These are phyloP conservation scores for Euphorbia neoarborescens DNA, from an alignment of 441 rosid genomes.

Conservation along the genomic window DNA sequence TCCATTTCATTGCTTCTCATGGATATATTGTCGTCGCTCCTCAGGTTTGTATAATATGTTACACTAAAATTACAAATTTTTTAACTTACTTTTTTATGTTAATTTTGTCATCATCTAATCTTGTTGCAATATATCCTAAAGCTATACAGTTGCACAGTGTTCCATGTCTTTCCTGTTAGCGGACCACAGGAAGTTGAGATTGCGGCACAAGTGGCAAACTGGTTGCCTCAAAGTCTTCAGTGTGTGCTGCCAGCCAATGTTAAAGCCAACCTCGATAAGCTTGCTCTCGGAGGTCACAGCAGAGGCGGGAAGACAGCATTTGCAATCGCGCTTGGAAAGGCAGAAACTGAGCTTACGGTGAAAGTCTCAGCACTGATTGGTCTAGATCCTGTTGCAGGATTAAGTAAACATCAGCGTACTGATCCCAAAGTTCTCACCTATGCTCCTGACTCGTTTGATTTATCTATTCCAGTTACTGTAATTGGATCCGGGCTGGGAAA, in stretches of 20 bases:
- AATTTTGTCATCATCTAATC: too few relatives aligned
- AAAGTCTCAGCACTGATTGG: slow-evolving; percentile 35
- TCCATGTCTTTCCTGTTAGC: slow-evolving; percentile 3
- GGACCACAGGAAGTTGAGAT: slow-evolving; percentile 28
- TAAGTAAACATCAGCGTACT: neutral
- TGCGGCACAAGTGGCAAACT: slow-evolving; percentile 33
- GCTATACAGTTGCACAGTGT: slow-evolving; percentile 9
- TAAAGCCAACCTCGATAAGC: slow-evolving; percentile 15
- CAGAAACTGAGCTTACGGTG: slow-evolving; percentile 13
- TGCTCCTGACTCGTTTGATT: slow-evolving; percentile 25
- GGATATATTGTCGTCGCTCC: slow-evolving; percentile 58
- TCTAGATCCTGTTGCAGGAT: slow-evolving; percentile 43
- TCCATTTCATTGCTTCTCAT: slow-evolving; percentile 41
- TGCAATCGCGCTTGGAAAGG: slow-evolving; percentile 35
- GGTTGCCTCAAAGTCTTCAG: slow-evolving; percentile 27
- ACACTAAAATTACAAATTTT: too few relatives aligned
- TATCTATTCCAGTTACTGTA: slow-evolving; percentile 34
- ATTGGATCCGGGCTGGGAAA: slow-evolving; percentile 40
- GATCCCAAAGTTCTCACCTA: slow-evolving; percentile 31
- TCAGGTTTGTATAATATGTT: slow-evolving; percentile 25
- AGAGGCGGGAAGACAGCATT: slow-evolving; percentile 47
- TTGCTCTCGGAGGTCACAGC: slow-evolving; percentile 46
- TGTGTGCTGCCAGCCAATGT: slow-evolving; percentile 22
- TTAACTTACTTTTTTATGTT: too few relatives aligned
- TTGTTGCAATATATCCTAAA: neutral